Base-by-base conservation (phyloP, 306 rosid genomes). In the Prunus dulcis region DNA sequence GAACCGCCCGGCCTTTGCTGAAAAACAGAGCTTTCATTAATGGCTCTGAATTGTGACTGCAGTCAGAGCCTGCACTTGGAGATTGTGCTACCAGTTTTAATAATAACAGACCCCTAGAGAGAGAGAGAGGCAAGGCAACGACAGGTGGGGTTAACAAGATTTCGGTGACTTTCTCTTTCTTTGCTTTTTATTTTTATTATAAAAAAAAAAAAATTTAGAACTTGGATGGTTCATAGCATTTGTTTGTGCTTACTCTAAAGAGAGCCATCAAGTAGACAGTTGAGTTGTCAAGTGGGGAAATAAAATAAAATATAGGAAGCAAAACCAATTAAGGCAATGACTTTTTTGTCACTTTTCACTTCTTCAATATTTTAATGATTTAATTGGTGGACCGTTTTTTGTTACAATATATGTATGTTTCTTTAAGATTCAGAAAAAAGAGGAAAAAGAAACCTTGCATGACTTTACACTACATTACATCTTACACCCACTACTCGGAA, bases 61-160 rank as follows among this genome's bases (percentile, higher is more conserved):
- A 20, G 28, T 25, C 57, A 28, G 34, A 15, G 7, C 20, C 46
- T 32, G 46, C 18, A 1, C 5, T 28, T 62, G 5, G 43, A 62
- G 43, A 56, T 22, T 58, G 76, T 57, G 68, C 28, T 45, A 73
- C 57, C 38, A 50, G 38, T 20, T 9, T 20, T 58, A 3, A 58
- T 4, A 22, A 53, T 2, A 18, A n/a, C 9, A 0, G 23, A 19
- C 12, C 2, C 12, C 0, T 6, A 18, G 22, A 17, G 22, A 12
- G 66, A 2, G 9, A 61, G 5, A 9, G 10, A 53, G 20, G 43
- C 12, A 38, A 47, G 30, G 49, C 32, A 55, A 19, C 18, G 66
- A 72, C 76, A 72, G 38, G 52, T 56, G 66, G 53, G 41, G 45
- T 12, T 14, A 30, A 22, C 53, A 38, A 56, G 66, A 72, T 72